These are phyloP conservation scores for Botrytis aclada DNA, from an alignment of 2,329 filamentous ascomycete species.

Conservation along the genomic window DNA sequence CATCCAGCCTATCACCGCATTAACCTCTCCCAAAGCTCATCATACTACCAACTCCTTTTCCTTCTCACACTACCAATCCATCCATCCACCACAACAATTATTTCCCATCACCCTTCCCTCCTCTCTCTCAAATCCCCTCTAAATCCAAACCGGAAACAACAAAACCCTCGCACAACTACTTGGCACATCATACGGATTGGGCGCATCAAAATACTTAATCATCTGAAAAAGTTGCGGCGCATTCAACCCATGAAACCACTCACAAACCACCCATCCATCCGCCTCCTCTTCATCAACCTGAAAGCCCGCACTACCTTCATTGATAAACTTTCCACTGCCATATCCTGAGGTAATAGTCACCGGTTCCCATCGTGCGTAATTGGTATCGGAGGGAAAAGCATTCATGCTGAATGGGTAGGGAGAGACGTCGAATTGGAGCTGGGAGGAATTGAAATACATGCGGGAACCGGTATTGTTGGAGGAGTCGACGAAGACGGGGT, in stretches of 20 bases:
- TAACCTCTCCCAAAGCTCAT: background rate
- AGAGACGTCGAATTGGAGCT: conserved; percentile 30
- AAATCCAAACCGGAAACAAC: conserved; percentile 23
- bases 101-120: background rate
- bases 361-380: conserved; percentile 27
- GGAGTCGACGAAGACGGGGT: conserved; percentile 26
- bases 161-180: conserved; percentile 26
- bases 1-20: background rate
- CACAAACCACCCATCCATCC: conserved; percentile 33
- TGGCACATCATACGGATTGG: conserved; percentile 19
- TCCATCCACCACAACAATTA: background rate
- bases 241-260: conserved; percentile 31
- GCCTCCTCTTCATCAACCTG: conserved; percentile 21
- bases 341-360: conserved; percentile 24
- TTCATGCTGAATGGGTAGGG: conserved; percentile 24
- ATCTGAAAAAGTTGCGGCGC: conserved; percentile 31
- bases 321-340: conserved; percentile 21
- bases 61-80: background rate
- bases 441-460: conserved; percentile 29
- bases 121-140: background rate
- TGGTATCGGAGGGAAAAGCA: conserved; percentile 29
- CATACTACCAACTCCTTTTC: too few relatives aligned
- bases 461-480: conserved; percentile 10
- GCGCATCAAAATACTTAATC: conserved; percentile 27
- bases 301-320: conserved; percentile 22